Base-by-base conservation (phyloP, 371 early-diverging fungal genomes). In the Mortierella sp. region DNA sequence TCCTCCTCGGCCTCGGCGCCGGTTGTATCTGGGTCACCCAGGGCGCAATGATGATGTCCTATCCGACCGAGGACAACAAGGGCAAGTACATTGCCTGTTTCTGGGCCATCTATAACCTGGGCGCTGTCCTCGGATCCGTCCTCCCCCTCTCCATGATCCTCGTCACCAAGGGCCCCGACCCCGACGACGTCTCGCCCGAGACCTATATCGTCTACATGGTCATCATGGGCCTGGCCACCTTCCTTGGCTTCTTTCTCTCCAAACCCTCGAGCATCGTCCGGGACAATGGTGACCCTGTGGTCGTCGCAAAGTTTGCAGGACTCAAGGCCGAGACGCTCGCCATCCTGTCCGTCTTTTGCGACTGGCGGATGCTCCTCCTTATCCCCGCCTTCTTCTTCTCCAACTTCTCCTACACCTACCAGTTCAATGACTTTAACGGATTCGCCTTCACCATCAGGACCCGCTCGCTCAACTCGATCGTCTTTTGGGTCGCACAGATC, bases 11-110 rank as follows among this genome's bases (percentile, higher is more conserved):
- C 69, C 81, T 89, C 44, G 89, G 92, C 77, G 92, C 92, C 2
- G 91, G 88, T 61, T 64, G 74, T 48, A 83, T 94, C 70, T 94
- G 94, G 94, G 91, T 93, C 22, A 93, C 95, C 16, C 95, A 95
- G 76, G 95, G 95, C 40, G 92, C 94, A 79, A 93, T 96, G 79
- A 93, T 95, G 92, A 90, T 94, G 86, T 92, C 95, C 44, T 95
- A 96, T 78, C 95, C 96, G 11, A 87, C 89, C 24, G 95, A 95
- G 74, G 85, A 90, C 50, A 91, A 93, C 55, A 95, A 95, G 85
- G 95, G 95, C 50, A 90, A 89, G 66, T 95, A 88, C 75, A 93
- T 96, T 48, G 90, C 93, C 24, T 88, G 91, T 40, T 96, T 96
- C 87, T 96, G 95, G 95, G 88, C 91, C 75, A 91, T 95, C 69